Percentiles rank a stretch among this genome's conserved stretches.
Conservation (phyloP, 2,329 filamentous ascomycete genomes). For the Sclerotinia glacialis region DNA sequence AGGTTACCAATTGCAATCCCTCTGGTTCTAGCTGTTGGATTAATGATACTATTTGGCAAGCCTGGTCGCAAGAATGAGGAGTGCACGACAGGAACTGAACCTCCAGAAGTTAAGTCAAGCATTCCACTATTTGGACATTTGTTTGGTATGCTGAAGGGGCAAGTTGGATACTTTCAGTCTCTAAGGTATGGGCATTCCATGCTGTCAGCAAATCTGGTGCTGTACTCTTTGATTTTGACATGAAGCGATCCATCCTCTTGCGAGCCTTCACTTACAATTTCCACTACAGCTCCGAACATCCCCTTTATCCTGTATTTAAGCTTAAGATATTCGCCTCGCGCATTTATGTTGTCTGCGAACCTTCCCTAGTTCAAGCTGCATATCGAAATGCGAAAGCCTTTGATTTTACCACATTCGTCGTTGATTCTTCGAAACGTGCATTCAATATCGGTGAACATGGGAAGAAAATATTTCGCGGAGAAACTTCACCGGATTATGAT, state of each 20-base stretch:
- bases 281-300: slow-evolving; percentile 25
- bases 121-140: slow-evolving; percentile 49
- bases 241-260: background rate
- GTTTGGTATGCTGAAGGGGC: slow-evolving; percentile 43
- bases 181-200: slow-evolving; percentile 41
- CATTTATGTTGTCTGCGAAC: slow-evolving; percentile 47
- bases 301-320: slow-evolving; percentile 43
- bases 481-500: slow-evolving; percentile 33
- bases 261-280: slow-evolving; percentile 25
- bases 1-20: background rate
- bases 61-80: background rate
- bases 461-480: slow-evolving; percentile 37
- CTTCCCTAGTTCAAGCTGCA: slow-evolving; percentile 43
- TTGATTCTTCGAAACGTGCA: slow-evolving; percentile 42
- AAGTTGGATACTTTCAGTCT: slow-evolving; percentile 41
- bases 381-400: slow-evolving; percentile 44
- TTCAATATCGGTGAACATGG: slow-evolving; percentile 41
- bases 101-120: slow-evolving; percentile 43
- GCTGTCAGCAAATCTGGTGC: background rate
- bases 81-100: slow-evolving; percentile 39
- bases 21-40: background rate
- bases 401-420: slow-evolving; percentile 45
- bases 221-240: background rate
- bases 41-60: background rate
- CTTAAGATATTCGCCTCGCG: slow-evolving; percentile 46